Conservation (phyloP, 2,329 filamentous ascomycete species). For the Cladosporium sp. region DNA sequence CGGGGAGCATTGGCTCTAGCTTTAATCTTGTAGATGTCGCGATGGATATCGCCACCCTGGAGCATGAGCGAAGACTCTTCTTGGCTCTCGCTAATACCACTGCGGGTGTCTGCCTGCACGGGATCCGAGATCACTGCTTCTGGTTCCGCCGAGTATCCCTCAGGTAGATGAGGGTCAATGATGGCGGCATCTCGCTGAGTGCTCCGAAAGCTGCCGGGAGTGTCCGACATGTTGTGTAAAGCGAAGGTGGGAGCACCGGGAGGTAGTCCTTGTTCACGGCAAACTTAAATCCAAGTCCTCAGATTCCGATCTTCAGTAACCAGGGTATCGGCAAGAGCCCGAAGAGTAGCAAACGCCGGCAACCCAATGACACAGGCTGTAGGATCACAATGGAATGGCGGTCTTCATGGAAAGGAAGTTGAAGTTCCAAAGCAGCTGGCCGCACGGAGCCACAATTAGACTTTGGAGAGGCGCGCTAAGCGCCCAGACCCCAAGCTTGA, state of each 20-base stretch:
- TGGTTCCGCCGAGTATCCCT: constrained; percentile 31
- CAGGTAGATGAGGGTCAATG: constrained; percentile 31
- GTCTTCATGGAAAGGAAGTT: neutral
- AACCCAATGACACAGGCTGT: neutral
- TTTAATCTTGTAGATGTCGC: constrained; percentile 71
- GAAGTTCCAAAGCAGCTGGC: neutral
- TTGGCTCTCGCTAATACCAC: constrained; percentile 11
- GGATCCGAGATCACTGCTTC: constrained; percentile 24
- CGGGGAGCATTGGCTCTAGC: constrained; percentile 48
- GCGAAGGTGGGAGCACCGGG: neutral
- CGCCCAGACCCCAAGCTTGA: neutral
- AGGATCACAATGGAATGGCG: neutral
- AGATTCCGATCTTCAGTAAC: neutral
- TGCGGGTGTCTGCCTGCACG: constrained; percentile 2
- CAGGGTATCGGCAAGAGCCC: neutral
- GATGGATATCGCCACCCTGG: constrained; percentile 74
- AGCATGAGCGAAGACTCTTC: constrained; percentile 67
- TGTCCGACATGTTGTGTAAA: constrained; percentile 20
- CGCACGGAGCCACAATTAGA: neutral
- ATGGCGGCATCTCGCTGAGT: constrained; percentile 27
- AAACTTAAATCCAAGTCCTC: neutral
- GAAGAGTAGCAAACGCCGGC: neutral
- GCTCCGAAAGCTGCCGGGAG: constrained; percentile 18
- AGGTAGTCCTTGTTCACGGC: neutral
- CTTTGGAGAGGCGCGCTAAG: neutral